These are phyloP conservation scores for Sicyos baderoa DNA, from an alignment of 306 rosid genomes.

Conservation along the genomic window DNA sequence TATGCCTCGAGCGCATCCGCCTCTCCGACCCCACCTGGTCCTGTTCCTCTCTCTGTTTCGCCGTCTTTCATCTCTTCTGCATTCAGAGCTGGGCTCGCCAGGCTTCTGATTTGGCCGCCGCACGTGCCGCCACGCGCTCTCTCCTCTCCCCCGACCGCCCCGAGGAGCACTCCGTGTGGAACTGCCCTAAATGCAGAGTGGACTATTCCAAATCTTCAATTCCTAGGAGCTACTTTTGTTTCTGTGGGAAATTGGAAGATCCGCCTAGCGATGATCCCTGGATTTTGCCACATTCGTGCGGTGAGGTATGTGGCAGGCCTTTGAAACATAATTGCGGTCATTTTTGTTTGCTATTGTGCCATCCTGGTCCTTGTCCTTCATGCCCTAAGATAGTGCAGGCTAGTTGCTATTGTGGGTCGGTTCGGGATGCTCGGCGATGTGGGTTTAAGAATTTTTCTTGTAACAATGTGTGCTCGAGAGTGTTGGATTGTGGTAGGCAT, in stretches of 20 bases:
- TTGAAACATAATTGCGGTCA: conserved; percentile 73
- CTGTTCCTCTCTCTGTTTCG: conserved; percentile 75
- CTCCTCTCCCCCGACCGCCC: conserved; percentile 42
- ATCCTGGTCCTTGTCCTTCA: conserved; percentile 90
- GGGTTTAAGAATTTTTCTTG: conserved; percentile 77
- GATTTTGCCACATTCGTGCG: conserved; percentile 88
- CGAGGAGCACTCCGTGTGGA: conserved; percentile 54
- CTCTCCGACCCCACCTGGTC: conserved; percentile 85
- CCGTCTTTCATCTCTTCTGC: conserved; percentile 82
- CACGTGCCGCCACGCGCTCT: conserved; percentile 71
- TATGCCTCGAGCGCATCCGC: conserved; percentile 86
- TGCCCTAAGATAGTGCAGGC: conserved; percentile 72
- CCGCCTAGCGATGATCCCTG: conserved; percentile 88
- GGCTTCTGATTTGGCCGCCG: conserved; percentile 55
- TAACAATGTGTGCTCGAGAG: conserved; percentile 40
- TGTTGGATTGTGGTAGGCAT: conserved; percentile 56
- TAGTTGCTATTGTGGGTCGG: conserved; percentile 63
- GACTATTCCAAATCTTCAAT: conserved; percentile 56
- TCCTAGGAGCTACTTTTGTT: conserved; percentile 61
- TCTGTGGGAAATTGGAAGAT: conserved; percentile 68
- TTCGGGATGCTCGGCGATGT: conserved; percentile 58
- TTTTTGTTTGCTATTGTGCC: conserved; percentile 68
- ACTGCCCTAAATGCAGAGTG: conserved; percentile 81
- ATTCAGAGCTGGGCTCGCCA: conserved; percentile 94
- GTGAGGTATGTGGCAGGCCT: conserved; percentile 69